Evolutionary conservation across 495 filamentous ascomycete species (phyloP).

Genomic region (Podospora appendiculata): DNA sequence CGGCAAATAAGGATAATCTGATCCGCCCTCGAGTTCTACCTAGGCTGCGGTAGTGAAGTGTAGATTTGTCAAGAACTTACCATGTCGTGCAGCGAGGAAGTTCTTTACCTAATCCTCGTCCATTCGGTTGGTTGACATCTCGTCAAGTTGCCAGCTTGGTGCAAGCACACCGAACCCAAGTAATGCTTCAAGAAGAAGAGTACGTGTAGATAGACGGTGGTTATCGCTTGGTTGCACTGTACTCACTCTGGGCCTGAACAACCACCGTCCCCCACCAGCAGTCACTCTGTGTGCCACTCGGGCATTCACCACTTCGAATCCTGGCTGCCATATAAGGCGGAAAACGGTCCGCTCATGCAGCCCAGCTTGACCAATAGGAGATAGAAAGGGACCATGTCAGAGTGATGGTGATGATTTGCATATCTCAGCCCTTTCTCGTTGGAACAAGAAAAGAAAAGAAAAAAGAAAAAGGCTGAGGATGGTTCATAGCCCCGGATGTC

Average conservation of each 20-base stretch:
- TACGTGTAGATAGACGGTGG: no score
- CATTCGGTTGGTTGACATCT: no score
- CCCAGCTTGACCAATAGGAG: conserved; percentile 23
- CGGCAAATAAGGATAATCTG: conserved; percentile 10
- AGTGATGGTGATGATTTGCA: conserved; percentile 28
- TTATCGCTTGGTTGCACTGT: no score
- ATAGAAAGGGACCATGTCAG: conserved; percentile 10
- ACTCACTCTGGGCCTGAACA: no score
- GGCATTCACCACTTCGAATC: conserved; percentile 16
- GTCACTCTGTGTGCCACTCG: conserved; percentile 2
- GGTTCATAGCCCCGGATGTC: not conserved
- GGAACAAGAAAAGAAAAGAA: not conserved
- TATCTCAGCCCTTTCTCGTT: conserved; percentile 9
- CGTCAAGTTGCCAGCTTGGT: no score
- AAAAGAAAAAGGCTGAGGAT: not conserved
- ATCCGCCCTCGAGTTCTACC: not conserved
- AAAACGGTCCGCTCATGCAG: conserved; percentile 38
- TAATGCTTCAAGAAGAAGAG: no score
- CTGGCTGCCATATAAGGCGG: conserved; percentile 31
- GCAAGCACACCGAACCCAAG: no score
- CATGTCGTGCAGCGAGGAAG: not conserved
- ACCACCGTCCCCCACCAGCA: no score
- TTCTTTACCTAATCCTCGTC: no score
- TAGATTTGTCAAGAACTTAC: not conserved
- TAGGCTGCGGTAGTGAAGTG: no score